Base-by-base conservation (phyloP, 2,329 filamentous ascomycete species). In the Leptosphaerulina australis region DNA sequence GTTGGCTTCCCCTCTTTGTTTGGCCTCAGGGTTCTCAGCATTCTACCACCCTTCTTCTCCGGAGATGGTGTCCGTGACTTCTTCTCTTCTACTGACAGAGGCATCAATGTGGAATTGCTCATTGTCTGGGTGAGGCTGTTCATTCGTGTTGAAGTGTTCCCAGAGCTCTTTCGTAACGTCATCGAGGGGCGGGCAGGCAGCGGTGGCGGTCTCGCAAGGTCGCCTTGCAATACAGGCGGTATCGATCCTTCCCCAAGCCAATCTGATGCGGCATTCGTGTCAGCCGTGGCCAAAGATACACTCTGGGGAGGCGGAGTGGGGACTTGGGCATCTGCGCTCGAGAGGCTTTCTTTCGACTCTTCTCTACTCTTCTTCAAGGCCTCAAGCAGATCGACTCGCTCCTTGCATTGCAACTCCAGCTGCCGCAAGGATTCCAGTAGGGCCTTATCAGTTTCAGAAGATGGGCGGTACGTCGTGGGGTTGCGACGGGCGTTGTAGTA, bases 401-500 rank as follows among this genome's bases (percentile, higher is more conserved):
- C 93, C 72, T 94, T 93, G 74, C 92, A 97, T 74, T 97, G 93
- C 56, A 92, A 71, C 69, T 97, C 91, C 67, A 97, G 82, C 64
- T 91, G 83, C 50, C 85, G 84, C 53, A 97, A 76, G 38, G 91
- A 95, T 47, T 94, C 88, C 45, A 89, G 82, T 48, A 97, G 76
- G 2, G 90, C 87, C 64, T 84, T 88, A 69, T 97, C 93, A 1
- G 90, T 95, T 73, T 95, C 90, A 40, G 85, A 87, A 64, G 85
- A 85, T 15, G 90, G 86, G 10, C 80, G 78, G 68, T 89, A 89
- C 55, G 81, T 85, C 36, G 85, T 79, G 35, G 88, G 83, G 31
- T 89, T 80, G 67, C 86, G 86, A 70, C 88, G 89, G 50, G 89
- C 85, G 71, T 91, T 88, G 74, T 94, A 88, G 66, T 92, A 89